These are phyloP conservation scores for Escovopsis sp. DNA, from an alignment of 2,329 filamentous ascomycete genomes.

Conservation along the genomic window DNA sequence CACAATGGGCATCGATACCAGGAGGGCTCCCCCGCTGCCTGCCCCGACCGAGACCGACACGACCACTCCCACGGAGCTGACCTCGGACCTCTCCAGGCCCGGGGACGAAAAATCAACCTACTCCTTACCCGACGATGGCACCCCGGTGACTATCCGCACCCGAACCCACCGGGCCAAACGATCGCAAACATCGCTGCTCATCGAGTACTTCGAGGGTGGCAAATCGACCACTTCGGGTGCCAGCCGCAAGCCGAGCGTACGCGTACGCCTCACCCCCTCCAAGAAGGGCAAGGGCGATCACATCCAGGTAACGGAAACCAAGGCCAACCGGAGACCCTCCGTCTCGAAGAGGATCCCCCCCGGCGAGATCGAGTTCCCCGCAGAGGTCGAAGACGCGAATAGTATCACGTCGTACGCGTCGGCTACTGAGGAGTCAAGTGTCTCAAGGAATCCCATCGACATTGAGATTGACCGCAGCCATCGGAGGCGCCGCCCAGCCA, in stretches of 20 bases:
- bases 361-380: conserved; percentile 26
- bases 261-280: conserved; percentile 65
- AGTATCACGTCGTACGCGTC: conserved; percentile 65
- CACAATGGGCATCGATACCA: conserved; percentile 42
- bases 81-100: conserved; percentile 47
- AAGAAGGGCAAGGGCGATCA: conserved; percentile 56
- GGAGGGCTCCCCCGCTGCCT: conserved; percentile 52
- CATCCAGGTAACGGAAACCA: conserved; percentile 75
- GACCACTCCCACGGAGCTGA: conserved; percentile 45
- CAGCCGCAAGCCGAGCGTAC: conserved; percentile 67
- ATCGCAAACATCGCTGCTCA: conserved; percentile 81
- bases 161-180: conserved; percentile 42
- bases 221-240: conserved; percentile 43
- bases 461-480: conserved; percentile 64
- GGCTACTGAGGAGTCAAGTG: conserved; percentile 63
- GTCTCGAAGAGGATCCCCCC: conserved; percentile 37
- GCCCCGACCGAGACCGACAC: conserved; percentile 63
- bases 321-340: conserved; percentile 55
- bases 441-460: conserved; percentile 66
- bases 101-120: conserved; percentile 60
- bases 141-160: conserved; percentile 82
- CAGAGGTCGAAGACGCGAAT: conserved; percentile 43
- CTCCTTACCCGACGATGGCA: conserved; percentile 74
- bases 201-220: conserved; percentile 85
- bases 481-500: conserved; percentile 49